Conservation (phyloP, 2,329 filamentous ascomycete genomes). For the Metarhizium brunneum region DNA sequence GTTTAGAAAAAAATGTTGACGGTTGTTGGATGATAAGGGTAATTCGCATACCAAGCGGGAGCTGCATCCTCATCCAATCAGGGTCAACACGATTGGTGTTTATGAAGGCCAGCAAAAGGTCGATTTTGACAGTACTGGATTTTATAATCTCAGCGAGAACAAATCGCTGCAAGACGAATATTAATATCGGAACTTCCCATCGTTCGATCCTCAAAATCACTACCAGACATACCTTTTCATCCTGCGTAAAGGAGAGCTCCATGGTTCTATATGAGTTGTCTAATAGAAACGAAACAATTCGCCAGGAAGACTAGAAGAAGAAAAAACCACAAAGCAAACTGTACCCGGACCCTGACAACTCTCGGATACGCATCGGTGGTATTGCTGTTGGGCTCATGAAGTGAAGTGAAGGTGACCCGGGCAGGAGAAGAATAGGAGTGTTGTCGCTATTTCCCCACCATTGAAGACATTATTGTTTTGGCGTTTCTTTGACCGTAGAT, state of each 20-base stretch:
- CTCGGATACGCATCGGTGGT: background rate
- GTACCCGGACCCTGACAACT: background rate
- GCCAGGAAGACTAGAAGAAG: background rate
- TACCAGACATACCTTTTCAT: constrained; percentile 9
- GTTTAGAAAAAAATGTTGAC: background rate
- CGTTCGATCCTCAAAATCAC: background rate
- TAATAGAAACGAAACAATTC: background rate
- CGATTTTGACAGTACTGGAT: constrained; percentile 39
- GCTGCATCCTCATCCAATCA: constrained; percentile 38
- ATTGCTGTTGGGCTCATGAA: background rate
- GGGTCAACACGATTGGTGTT: constrained; percentile 29
- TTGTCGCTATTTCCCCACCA: constrained; percentile 5
- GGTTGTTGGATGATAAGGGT: background rate
- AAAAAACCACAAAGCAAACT: background rate
- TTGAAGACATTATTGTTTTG: constrained; percentile 6
- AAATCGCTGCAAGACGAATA: constrained; percentile 34
- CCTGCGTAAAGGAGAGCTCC: constrained; percentile 6
- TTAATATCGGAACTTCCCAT: background rate
- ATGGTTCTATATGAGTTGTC: background rate
- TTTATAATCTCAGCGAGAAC: constrained; percentile 51
- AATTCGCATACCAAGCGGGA: constrained; percentile 32
- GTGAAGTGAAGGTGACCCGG: constrained; percentile 3
- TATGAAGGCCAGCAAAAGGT: constrained; percentile 37
- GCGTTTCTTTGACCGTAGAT: background rate
- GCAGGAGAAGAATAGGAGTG: constrained; percentile 4